Evolutionary conservation across 2,329 filamentous ascomycete species (phyloP).

Genomic region (Gliomastix tumulicola): DNA sequence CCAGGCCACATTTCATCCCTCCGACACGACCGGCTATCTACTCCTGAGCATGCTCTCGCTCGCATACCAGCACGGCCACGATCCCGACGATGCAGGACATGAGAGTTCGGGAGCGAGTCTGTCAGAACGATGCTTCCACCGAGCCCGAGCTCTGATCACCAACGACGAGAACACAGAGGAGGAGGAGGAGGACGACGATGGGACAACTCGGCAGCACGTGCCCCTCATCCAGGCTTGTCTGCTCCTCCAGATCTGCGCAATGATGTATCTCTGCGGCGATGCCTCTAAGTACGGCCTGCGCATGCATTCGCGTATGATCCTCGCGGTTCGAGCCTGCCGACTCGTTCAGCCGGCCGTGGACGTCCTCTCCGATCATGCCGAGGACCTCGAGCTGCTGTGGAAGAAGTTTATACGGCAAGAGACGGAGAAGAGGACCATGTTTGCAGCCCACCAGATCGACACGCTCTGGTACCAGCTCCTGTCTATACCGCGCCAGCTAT

Average conservation of each 20-base stretch:
- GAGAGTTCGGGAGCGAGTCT: slow-evolving; percentile 16
- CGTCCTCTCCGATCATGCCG: slow-evolving; percentile 10
- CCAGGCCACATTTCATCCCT: slow-evolving; percentile 23
- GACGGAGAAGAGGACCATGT: slow-evolving; percentile 31
- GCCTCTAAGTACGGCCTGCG: slow-evolving; percentile 24
- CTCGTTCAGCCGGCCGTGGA: slow-evolving; percentile 22
- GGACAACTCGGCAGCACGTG: slow-evolving; percentile 6
- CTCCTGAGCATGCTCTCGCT: slow-evolving; percentile 27
- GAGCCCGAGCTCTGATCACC: slow-evolving; percentile 16
- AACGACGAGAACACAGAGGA: too few relatives aligned
- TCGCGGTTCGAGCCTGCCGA: slow-evolving; percentile 22
- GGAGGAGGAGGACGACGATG: slow-evolving; percentile 11
- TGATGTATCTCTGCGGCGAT: slow-evolving; percentile 31
- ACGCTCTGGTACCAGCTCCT: slow-evolving; percentile 34
- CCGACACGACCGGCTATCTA: slow-evolving; percentile 13
- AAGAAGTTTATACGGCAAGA: slow-evolving; percentile 25
- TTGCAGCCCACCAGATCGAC: slow-evolving; percentile 33
- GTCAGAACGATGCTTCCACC: slow-evolving; percentile 23
- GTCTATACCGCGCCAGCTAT: slow-evolving; percentile 24
- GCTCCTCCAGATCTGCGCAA: slow-evolving; percentile 31
- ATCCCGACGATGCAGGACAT: slow-evolving; percentile 19
- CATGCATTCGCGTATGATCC: slow-evolving; percentile 30
- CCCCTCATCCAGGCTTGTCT: slow-evolving; percentile 26
- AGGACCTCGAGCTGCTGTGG: slow-evolving; percentile 29
- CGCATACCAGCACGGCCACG: slow-evolving; percentile 27